A percentile compares a stretch with the other conserved stretches of the same genome.
These are phyloP conservation scores for Circinella umbellata DNA, from an alignment of 371 early-diverging fungal species.

Conservation along the genomic window DNA sequence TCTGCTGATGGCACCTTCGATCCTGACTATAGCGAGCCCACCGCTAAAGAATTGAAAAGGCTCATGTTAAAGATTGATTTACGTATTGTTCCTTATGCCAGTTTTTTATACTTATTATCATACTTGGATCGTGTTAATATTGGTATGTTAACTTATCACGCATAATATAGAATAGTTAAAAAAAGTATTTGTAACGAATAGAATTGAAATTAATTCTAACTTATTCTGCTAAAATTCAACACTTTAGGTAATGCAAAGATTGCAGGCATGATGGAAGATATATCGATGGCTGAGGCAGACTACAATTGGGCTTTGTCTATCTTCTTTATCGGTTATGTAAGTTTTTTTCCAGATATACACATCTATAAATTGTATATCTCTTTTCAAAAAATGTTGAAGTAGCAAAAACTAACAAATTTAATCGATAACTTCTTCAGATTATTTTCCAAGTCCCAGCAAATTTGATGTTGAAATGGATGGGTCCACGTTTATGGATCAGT, in stretches of 20 bases:
- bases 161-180: not conserved
- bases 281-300: constrained; percentile 44
- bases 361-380: too few species aligned
- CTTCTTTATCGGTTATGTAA: constrained; percentile 67
- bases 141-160: constrained; percentile 23
- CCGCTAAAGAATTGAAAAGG: constrained; percentile 10
- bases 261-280: constrained; percentile 49
- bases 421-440: not conserved
- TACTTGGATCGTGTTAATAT: constrained; percentile 62
- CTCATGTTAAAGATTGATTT: constrained; percentile 25
- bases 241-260: constrained; percentile 59
- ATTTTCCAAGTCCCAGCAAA: constrained; percentile 63
- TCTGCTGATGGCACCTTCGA: too few species aligned
- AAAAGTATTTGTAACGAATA: too few species aligned
- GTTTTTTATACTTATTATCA: constrained; percentile 54
- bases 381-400: too few species aligned
- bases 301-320: constrained; percentile 67
- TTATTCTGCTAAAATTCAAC: not conserved
- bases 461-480: constrained; percentile 65
- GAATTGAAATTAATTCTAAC: too few species aligned
- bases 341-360: not conserved
- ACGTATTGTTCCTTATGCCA: constrained; percentile 37
- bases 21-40: not conserved
- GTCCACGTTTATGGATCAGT: constrained; percentile 57
- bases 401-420: not conserved